Base-by-base conservation (phyloP, 129 eudicot species). In the Artemisia tridentata region DNA sequence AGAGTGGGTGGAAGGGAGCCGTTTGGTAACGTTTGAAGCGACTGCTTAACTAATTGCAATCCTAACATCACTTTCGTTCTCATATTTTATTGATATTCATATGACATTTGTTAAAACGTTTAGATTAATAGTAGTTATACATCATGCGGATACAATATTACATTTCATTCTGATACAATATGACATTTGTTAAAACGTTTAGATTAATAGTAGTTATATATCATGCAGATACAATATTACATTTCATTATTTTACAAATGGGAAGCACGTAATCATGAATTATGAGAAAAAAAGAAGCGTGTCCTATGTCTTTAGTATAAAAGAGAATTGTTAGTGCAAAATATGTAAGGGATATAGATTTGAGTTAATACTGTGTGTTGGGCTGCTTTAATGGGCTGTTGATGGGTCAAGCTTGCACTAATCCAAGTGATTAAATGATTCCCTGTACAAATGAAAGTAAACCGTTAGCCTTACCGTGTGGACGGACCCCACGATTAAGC, bases 41-140 rank as follows among this genome's bases (percentile, higher is more conserved):
- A 86, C 86, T 61, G 20, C 60, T 55, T 66, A 83, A 80, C 92
- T 86, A 86, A 86, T 86, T 81, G 71, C 92, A 83, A 83, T 78
- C 86, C 74, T 53, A 45, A 72, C 67, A 86, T 86, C 92, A 78
- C 86, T 87, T 82, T 88, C 73, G 75, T 72, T 77, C 82, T 20
- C 25, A 53, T 68, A 45, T 61, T 67, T 48, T 45, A 38, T 47
- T 73, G 5, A 62, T 49, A 16, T 47, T 58, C 66, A 1, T 45
- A 41, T 4, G 5, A 43, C 75, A 43, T 45, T 67, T 47, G 43
- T 20, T 48, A 23, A 6, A 48, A 48, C 58, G n/a, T 67, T 67
- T 16, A 20, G 1, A 21, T 48, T 45, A 17, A 61, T 5, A 2
- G 14, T 23, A 21, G 1, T 11, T 12, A 23, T 21, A 12, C 12